phyloP scores from a whole-genome alignment of 352 stramenopile genomes.

The Phytophthora pinifolia region DNA sequence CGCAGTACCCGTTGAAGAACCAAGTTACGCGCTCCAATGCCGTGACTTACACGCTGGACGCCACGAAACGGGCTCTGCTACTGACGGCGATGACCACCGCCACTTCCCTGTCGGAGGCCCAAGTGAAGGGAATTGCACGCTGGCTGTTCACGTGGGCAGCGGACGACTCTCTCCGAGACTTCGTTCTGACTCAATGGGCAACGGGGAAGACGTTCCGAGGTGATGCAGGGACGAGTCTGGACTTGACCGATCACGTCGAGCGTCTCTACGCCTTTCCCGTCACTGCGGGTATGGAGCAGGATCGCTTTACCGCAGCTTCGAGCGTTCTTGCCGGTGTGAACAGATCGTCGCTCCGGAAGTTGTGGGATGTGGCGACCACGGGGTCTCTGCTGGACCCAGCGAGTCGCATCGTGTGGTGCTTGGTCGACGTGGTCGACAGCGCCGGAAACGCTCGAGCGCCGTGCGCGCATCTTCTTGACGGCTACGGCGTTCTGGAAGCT shows the following conservation, averaged over 20 bases:
- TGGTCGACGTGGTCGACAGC: slow-evolving; percentile 23
- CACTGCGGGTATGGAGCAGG: slow-evolving; percentile 8
- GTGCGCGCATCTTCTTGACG: slow-evolving; percentile 41
- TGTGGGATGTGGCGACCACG: slow-evolving; percentile 41
- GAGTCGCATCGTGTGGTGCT: slow-evolving; percentile 50
- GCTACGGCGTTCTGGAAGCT: slow-evolving; percentile 34
- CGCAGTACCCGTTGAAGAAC: slow-evolving; percentile 38
- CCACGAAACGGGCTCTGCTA: slow-evolving; percentile 26
- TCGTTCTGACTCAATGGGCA: slow-evolving; percentile 51
- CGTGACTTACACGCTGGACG: slow-evolving; percentile 26
- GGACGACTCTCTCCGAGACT: slow-evolving; percentile 43
- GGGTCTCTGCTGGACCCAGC: slow-evolving; percentile 53
- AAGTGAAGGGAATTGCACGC: slow-evolving; percentile 43
- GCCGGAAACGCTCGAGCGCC: slow-evolving; percentile 7
- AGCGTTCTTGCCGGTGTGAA: slow-evolving; percentile 6
- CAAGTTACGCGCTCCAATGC: slow-evolving; percentile 11
- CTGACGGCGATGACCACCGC: slow-evolving; percentile 27
- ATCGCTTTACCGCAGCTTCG: slow-evolving; percentile 18
- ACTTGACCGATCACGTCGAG: slow-evolving; percentile 29
- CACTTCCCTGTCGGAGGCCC: slow-evolving; percentile 36
- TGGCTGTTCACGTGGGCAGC: slow-evolving; percentile 58
- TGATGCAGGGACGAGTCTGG: slow-evolving; percentile 17
- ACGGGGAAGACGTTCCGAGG: slow-evolving; percentile 47
- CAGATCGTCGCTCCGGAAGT: slow-evolving; percentile 26
- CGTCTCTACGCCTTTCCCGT: slow-evolving; percentile 31